Evolutionary conservation across 2,329 filamentous ascomycete genomes (phyloP).

Genomic region (Fusarium nygamai): DNA sequence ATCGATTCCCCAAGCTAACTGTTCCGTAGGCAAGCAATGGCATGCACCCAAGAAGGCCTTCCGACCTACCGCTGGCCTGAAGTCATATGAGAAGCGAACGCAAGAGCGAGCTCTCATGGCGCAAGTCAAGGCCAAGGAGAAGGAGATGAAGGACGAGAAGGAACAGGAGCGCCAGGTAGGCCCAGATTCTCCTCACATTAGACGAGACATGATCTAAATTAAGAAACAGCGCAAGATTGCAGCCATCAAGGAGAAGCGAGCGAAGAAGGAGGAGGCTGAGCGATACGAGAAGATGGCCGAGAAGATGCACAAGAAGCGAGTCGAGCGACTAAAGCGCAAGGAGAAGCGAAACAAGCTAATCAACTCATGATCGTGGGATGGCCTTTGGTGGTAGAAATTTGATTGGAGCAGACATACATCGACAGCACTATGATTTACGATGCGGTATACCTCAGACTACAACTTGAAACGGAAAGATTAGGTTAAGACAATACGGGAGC

Average conservation of each 20-base stretch:
- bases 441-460: slow-evolving; percentile 27
- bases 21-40: slow-evolving; percentile 87
- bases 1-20: slow-evolving; percentile 14
- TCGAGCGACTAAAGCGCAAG: slow-evolving; percentile 91
- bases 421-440: slow-evolving; percentile 40
- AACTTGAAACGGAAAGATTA: slow-evolving; percentile 11
- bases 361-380: slow-evolving; percentile 62
- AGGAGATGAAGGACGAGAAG: slow-evolving; percentile 96
- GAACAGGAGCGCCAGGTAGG: slow-evolving; percentile 85
- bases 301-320: slow-evolving; percentile 97
- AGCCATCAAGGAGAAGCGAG: slow-evolving; percentile 84
- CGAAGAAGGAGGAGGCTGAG: slow-evolving; percentile 91
- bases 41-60: slow-evolving; percentile 85
- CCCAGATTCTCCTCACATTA: neutral
- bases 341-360: slow-evolving; percentile 95
- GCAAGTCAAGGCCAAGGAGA: slow-evolving; percentile 91
- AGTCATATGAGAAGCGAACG: slow-evolving; percentile 79
- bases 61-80: slow-evolving; percentile 80
- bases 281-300: slow-evolving; percentile 93
- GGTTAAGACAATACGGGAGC: slow-evolving; percentile 23
- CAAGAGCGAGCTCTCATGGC: slow-evolving; percentile 75
- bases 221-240: slow-evolving; percentile 74
- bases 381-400: neutral
- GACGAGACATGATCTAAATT: slow-evolving; percentile 15
- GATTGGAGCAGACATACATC: slow-evolving; percentile 11